These are phyloP conservation scores for Carallia pectinifolia DNA, from an alignment of 345 rosid genomes.

Conservation along the genomic window DNA sequence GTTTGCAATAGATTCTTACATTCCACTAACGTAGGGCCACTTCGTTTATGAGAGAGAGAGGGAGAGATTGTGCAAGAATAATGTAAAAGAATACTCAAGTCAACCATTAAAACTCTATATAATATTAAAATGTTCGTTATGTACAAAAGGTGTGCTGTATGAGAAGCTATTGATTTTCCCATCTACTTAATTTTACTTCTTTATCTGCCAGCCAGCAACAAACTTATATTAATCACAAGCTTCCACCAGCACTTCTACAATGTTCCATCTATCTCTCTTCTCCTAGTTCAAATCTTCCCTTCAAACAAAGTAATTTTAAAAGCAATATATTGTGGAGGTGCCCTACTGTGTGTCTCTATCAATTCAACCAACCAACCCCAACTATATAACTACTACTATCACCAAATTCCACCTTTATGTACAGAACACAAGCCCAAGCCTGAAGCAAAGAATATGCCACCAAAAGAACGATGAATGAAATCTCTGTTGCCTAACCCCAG, in stretches of 20 bases:
- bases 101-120: conserved; percentile 35
- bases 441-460: conserved; percentile 53
- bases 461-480: conserved; percentile 7
- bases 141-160: conserved; percentile 35
- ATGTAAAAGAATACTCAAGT: conserved; percentile 23
- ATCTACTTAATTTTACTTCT: conserved; percentile 29
- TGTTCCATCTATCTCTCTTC: conserved; percentile 9
- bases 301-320: conserved; percentile 20
- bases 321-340: conserved; percentile 16
- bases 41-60: background rate
- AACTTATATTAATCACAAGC: conserved; percentile 13
- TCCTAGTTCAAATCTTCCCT: conserved; percentile 13
- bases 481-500: conserved; percentile 7
- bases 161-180: conserved; percentile 7
- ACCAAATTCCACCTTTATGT: conserved; percentile 43
- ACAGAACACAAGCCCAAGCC: conserved; percentile 32
- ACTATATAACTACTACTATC: conserved; percentile 26
- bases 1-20: background rate
- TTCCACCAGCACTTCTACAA: conserved; percentile 19
- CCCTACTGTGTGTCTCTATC: conserved; percentile 18
- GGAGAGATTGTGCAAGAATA: background rate
- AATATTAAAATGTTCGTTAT: conserved; percentile 24
- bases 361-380: conserved; percentile 41
- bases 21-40: background rate
- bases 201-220: conserved; percentile 22